Evolutionary conservation across 345 rosid species (phyloP), one percentile per base, ranked within the genome.

Genomic region (Camelina laxa): DNA sequence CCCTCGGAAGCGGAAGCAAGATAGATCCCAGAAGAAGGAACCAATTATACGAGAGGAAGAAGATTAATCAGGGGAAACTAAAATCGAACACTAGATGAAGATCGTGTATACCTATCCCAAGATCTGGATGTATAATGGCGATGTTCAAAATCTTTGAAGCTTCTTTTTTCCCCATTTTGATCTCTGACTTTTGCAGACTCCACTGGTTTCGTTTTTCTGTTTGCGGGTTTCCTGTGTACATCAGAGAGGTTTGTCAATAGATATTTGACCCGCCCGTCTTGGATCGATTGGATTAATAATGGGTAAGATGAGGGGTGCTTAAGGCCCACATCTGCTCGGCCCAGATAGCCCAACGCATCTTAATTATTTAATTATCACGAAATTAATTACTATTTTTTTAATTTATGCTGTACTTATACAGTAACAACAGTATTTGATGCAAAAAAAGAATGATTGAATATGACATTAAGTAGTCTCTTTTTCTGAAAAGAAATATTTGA

Each of bases 61-160:
- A 35, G 68, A 8, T 33, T 67, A 21, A 41, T 39, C 21, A 24
- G 31, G 31, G 1, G 49, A 14, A 58, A 41, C 10, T 13, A 11
- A 38, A 45, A 38, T 5, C 16, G 16, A 39, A 41, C 0, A 4
- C 3, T 41, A 11, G 39, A 74, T 47, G 16, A 21, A 27, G 16
- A 54, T 36, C 42, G 74, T 77, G 30, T 4, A 27, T 27, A 90
- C 98, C 95, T 59, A 90, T 87, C 10, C 97, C 97, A 67, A 90
- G 97, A 87, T 93, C 97, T 14, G 97, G 98, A 60, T 93, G 97
- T 47, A 91, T 75, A 51, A 91, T 84, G 60, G 96, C 95, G 20
- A 92, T 79, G 48, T 85, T 92, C 83, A 87, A n/a, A n/a, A n/a
- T 75, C 82, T 85, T 84, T 24, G 86, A 76, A 70, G 72, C 82